Conservation (phyloP, 2,329 filamentous ascomycete species). For the Colletotrichum lindemuthianum region DNA sequence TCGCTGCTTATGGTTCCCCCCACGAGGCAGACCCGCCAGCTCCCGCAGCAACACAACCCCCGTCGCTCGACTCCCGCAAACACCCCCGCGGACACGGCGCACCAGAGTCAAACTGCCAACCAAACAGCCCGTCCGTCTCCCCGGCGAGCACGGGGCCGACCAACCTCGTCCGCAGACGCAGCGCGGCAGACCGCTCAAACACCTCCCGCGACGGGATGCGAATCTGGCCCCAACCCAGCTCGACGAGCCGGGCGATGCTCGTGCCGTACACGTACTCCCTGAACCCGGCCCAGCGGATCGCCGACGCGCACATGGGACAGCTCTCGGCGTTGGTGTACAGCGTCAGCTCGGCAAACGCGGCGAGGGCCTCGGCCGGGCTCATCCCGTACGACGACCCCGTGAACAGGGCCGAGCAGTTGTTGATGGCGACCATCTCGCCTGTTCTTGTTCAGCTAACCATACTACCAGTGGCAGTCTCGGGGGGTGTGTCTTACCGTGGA, state of each 20-base stretch:
- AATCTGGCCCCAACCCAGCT: constrained; percentile 63
- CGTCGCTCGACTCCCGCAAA: constrained; percentile 8
- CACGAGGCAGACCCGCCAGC: too few relatives aligned
- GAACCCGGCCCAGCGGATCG: constrained; percentile 66
- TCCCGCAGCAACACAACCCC: neutral
- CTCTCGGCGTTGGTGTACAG: constrained; percentile 68
- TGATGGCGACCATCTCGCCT: constrained; percentile 65
- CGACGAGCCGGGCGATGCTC: constrained; percentile 56
- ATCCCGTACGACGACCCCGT: constrained; percentile 58
- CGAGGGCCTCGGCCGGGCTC: constrained; percentile 49
- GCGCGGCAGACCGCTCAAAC: constrained; percentile 53
- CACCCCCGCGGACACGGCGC: constrained; percentile 31
- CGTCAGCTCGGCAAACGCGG: constrained; percentile 57
- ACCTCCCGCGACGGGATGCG: constrained; percentile 56
- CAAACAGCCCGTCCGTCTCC: constrained; percentile 64
- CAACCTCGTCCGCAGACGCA: constrained; percentile 50
- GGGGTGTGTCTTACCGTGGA: constrained; percentile 53
- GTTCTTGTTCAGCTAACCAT: neutral
- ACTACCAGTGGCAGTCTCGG: neutral
- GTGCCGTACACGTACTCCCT: constrained; percentile 65
- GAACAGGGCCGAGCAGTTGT: constrained; percentile 61
- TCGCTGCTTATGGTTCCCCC: too few relatives aligned
- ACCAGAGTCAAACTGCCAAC: constrained; percentile 60
- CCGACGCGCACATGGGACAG: constrained; percentile 67
- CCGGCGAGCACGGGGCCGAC: constrained; percentile 57